Conservation (phyloP, 2,329 filamentous ascomycete genomes). For the Polychaeton citri region DNA sequence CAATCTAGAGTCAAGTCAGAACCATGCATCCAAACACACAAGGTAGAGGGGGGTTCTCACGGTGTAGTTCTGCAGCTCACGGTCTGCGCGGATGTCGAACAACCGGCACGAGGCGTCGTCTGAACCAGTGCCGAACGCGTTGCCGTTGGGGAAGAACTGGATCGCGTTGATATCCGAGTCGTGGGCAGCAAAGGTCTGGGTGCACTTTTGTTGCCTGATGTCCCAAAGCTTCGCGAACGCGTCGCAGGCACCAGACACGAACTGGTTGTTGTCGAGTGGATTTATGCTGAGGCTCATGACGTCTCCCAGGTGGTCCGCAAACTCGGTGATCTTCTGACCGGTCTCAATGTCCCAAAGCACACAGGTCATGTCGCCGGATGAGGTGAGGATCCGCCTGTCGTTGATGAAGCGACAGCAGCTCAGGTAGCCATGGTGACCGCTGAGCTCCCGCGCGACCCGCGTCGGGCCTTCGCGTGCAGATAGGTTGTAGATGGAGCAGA, state of each 20-base stretch:
- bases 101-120: slow-evolving; percentile 95
- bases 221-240: slow-evolving; percentile 98
- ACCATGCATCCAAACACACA: slow-evolving; percentile 1
- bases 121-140: slow-evolving; percentile 94
- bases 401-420: slow-evolving; percentile 99
- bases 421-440: slow-evolving; percentile 91
- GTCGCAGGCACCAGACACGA: slow-evolving; percentile 97
- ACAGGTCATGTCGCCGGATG: slow-evolving; percentile 98
- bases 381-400: slow-evolving; percentile 92
- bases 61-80: slow-evolving; percentile 57
- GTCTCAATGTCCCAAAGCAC: slow-evolving; percentile 99
- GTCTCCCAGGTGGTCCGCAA: slow-evolving; percentile 93
- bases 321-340: slow-evolving; percentile 92
- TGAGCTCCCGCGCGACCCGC: slow-evolving; percentile 86
- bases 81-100: slow-evolving; percentile 93
- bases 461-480: slow-evolving; percentile 96
- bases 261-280: slow-evolving; percentile 97
- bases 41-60: slow-evolving; percentile 27
- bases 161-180: slow-evolving; percentile 99
- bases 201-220: slow-evolving; percentile 93
- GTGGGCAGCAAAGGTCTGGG: slow-evolving; percentile 96
- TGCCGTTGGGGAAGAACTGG: slow-evolving; percentile 97
- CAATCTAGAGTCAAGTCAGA: slow-evolving; percentile 50
- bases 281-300: slow-evolving; percentile 99
- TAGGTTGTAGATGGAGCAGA: slow-evolving; percentile 98